Evolutionary conservation across 1,284 basidiomycete genomes (phyloP), one percentile per base, ranked within the genome.

Genomic region (Leccinum subrobustum): DNA sequence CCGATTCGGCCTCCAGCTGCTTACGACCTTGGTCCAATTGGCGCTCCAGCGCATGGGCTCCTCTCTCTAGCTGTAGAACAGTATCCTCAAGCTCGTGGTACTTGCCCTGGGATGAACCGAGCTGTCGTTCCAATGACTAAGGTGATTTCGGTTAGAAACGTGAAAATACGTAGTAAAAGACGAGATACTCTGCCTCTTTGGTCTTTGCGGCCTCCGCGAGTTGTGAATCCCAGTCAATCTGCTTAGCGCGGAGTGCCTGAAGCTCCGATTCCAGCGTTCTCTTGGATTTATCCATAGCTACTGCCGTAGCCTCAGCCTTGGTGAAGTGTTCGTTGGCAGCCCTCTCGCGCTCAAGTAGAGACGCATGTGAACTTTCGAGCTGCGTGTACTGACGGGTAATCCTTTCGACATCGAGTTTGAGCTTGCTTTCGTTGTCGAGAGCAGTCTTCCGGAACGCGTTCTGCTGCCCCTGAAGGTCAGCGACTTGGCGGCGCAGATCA

Each of bases 41-140:
- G 6, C 89, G 85, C 59, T 87, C 83, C 64, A 89, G 86, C 9
- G 87, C 81, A 6, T 85, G 85, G 70, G 92, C 87, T 63, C 95
- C 93, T 39, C 92, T 83, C 73, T 96, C 91, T 52, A 93, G 83
- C 64, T 92, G 86, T 4, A 96, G 81, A 5, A 93, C 84, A 0
- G 89, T 85, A 68, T 98, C 95, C 95, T 98, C 95, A 58, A 95
- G 90, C 62, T 91, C 89, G 61, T 91, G 86, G 64, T 90, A 90
- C 69, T 92, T 92, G 37, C 83, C 79, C 67, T 92, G 88, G 6
- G 92, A 86, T 14, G 84, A 78, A 0, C 82, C 74, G 25, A 97
- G 77, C 70, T 94, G 89, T 57, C 89, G 87, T 66, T 96, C 93
- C 52, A 94, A 78, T 39, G 70, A 62, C 69, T 71, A 16, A 27